Evolutionary conservation across 306 rosid species (phyloP), one percentile per base, ranked within the genome.

Genomic region (Quercus mongolica): DNA sequence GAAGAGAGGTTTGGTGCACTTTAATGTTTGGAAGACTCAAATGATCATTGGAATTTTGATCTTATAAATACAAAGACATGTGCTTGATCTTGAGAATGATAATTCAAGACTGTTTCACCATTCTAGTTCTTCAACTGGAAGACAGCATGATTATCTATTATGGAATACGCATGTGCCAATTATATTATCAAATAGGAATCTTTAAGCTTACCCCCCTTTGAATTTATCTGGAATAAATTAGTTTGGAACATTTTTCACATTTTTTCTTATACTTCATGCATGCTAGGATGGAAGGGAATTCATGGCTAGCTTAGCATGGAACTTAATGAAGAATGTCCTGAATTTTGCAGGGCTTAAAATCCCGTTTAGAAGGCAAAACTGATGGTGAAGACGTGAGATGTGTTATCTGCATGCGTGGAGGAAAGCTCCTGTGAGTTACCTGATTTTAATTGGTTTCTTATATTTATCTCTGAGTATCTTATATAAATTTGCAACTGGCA

Each of bases 381-480:
- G 77, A 59, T 5, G 80, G 52, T 2, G 55, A 49, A 54, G 54
- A 74, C 25, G 54, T 3, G 46, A 71, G 75, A 18, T 81, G 88
- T 64, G 49, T n/a, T 76, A 70, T 69, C 56, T 85, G 88, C 78
- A 20, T 63, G 79, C 75, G 0, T 56, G 85, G 85, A 1, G 85
- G 85, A 78, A 57, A 5, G 23, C 80, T 85, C 65, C 23, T 81
- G 88, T 85, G 78, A 85, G 88, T 81, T 81, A 49, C 65, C 55
- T 71, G n/a, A 20, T 73, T 20, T 70, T 74, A 44, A 41, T 23
- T 59, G 17, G 62, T 69, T 30, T 28, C 41, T 80, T 17, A 59
- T 18, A 23, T 28, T 21, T 71, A 1, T 8, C 21, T 12, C 21
- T 4, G 31, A 18, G 13, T 70, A 44, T 51, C 19, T 51, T 12